Evolutionary conservation across 768 basidiomycete species (phyloP).

Genomic region (Kwoniella pini): DNA sequence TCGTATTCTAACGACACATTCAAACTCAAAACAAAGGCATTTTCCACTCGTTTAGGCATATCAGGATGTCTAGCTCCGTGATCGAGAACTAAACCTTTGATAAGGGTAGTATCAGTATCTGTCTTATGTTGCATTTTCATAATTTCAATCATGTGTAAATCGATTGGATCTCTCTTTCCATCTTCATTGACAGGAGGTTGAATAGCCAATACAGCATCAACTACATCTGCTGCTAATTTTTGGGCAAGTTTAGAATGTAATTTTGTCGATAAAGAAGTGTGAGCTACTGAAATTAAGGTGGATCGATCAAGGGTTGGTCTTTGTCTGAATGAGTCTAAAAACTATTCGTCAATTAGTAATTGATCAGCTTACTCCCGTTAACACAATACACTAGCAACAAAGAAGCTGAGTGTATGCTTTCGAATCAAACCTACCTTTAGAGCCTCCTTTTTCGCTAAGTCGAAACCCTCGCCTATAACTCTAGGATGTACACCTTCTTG

Average conservation of each 20-base stretch:
- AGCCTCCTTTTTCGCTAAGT: slow-evolving; percentile 96
- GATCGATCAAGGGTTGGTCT: slow-evolving; percentile 72
- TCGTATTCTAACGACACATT: slow-evolving; percentile 99
- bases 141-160: slow-evolving; percentile 98
- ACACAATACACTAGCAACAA: too few relatives aligned
- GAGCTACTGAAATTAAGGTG: slow-evolving; percentile 86
- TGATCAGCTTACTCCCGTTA: too few relatives aligned
- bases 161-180: slow-evolving; percentile 79
- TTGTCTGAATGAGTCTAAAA: slow-evolving; percentile 85
- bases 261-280: slow-evolving; percentile 96
- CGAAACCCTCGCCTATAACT: slow-evolving; percentile 91
- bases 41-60: slow-evolving; percentile 98
- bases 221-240: slow-evolving; percentile 85
- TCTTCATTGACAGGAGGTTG: slow-evolving; percentile 59
- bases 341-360: slow-evolving; percentile 59
- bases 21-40: slow-evolving; percentile 89
- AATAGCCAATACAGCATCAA: slow-evolving; percentile 91
- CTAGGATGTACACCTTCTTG: slow-evolving; percentile 98
- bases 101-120: slow-evolving; percentile 92
- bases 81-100: slow-evolving; percentile 93
- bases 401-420: too few relatives aligned
- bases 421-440: slow-evolving; percentile 68
- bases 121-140: slow-evolving; percentile 99
- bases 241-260: slow-evolving; percentile 77
- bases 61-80: slow-evolving; percentile 97